A percentile compares a stretch with the other conserved stretches of the same genome.
These are phyloP conservation scores for Talaromyces sp. DNA, from an alignment of 2,329 filamentous ascomycete species.

Conservation along the genomic window DNA sequence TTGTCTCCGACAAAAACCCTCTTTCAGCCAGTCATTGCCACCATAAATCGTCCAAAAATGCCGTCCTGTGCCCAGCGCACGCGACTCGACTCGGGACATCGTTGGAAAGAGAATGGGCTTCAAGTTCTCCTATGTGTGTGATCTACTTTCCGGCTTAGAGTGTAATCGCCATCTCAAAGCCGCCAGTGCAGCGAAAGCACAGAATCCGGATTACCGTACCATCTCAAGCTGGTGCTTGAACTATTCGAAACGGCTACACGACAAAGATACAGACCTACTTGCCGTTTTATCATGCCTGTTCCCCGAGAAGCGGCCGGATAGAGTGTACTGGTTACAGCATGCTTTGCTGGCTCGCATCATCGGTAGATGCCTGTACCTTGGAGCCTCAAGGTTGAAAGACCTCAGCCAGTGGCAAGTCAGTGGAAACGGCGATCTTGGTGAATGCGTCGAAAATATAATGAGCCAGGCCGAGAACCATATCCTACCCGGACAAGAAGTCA, in stretches of 20 bases:
- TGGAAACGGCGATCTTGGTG: slow-evolving; percentile 64
- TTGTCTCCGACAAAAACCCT: background rate
- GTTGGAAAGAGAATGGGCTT: slow-evolving; percentile 39
- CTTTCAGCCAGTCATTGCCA: background rate
- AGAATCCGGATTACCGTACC: slow-evolving; percentile 40
- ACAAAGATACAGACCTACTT: slow-evolving; percentile 54
- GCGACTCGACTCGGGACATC: slow-evolving; percentile 2
- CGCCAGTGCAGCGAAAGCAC: slow-evolving; percentile 27
- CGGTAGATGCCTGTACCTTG: slow-evolving; percentile 63
- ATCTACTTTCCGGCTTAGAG: slow-evolving; percentile 68
- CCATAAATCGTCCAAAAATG: slow-evolving; percentile 3
- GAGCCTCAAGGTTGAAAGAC: slow-evolving; percentile 57
- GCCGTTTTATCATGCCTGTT: slow-evolving; percentile 73
- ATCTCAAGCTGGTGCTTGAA: slow-evolving; percentile 66
- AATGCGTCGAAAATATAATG: slow-evolving; percentile 66
- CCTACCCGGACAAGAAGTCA: slow-evolving; percentile 48
- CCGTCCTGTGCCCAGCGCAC: background rate
- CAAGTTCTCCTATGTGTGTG: slow-evolving; percentile 67
- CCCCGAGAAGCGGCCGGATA: slow-evolving; percentile 71
- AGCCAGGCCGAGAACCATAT: slow-evolving; percentile 53
- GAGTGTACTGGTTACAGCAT: slow-evolving; percentile 70
- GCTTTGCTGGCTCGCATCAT: slow-evolving; percentile 63
- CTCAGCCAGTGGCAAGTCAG: slow-evolving; percentile 62
- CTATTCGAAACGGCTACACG: slow-evolving; percentile 59
- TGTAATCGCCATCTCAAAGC: slow-evolving; percentile 40